Evolutionary conservation across 2,329 filamentous ascomycete genomes (phyloP).

Genomic region (Huntiella decipiens): DNA sequence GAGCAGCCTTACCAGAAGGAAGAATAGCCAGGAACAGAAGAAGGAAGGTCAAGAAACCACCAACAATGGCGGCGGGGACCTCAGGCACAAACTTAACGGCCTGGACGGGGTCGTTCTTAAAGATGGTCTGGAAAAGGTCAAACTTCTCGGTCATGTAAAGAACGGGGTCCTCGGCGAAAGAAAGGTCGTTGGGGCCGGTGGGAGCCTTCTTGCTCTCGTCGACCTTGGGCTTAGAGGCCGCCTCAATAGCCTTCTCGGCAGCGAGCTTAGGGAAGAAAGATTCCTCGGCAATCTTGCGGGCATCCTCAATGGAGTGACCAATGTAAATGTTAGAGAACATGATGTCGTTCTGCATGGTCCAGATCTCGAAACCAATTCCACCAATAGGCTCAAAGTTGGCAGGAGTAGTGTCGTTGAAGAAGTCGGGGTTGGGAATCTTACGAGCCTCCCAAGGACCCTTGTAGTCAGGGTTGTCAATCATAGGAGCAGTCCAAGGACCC

Average conservation of each 20-base stretch:
- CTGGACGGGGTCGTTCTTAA: constrained; percentile 60
- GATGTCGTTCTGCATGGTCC: constrained; percentile 99
- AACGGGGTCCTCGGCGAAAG: constrained; percentile 82
- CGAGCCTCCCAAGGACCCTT: constrained; percentile 87
- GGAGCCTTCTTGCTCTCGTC: constrained; percentile 34
- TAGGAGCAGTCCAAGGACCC: constrained; percentile 90
- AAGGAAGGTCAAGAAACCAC: constrained; percentile 49
- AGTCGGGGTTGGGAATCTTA: constrained; percentile 94
- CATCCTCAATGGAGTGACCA: constrained; percentile 87
- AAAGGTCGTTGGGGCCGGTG: constrained; percentile 56
- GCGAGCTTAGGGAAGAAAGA: constrained; percentile 78
- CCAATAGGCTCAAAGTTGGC: constrained; percentile 97
- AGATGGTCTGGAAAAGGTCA: constrained; percentile 73
- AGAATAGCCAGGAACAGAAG: constrained; percentile 51
- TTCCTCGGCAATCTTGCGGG: constrained; percentile 72
- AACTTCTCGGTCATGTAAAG: constrained; percentile 81
- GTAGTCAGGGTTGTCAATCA: constrained; percentile 94
- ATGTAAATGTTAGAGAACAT: constrained; percentile 99
- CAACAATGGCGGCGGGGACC: constrained; percentile 63
- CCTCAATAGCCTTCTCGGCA: constrained; percentile 62
- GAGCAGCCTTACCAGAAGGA: constrained; percentile 43
- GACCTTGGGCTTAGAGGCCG: constrained; percentile 60
- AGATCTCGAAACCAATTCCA: constrained; percentile 96
- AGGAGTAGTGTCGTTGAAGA: constrained; percentile 92
- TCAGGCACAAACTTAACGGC: constrained; percentile 83